These are phyloP conservation scores for Volvariella volvacea DNA, from an alignment of 1,284 basidiomycete genomes.

Conservation along the genomic window DNA sequence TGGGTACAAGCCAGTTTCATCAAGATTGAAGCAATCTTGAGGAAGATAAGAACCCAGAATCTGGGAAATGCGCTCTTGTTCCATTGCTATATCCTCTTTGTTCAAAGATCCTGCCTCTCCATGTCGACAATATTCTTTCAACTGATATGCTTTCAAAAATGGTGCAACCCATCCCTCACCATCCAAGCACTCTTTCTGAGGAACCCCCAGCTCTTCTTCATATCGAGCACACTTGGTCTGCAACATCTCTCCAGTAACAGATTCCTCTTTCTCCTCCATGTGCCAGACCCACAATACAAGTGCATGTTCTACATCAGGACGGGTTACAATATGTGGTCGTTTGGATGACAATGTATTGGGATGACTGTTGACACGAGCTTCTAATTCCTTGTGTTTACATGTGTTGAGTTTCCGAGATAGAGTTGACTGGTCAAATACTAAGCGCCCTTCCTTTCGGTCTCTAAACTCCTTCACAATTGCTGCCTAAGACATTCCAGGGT, in stretches of 20 bases:
- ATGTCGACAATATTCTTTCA: constrained; percentile 22
- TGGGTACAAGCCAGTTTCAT: constrained; percentile 2
- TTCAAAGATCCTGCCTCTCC: constrained; percentile 25
- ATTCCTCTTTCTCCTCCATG: constrained; percentile 15
- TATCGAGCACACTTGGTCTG: constrained; percentile 18
- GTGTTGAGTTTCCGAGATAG: constrained; percentile 13
- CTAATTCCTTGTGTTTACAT: constrained; percentile 10
- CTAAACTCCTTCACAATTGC: constrained; percentile 19
- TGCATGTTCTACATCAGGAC: constrained; percentile 18
- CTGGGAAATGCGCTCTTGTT: constrained; percentile 3
- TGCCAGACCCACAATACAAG: constrained; percentile 19
- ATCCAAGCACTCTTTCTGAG: constrained; percentile 16
- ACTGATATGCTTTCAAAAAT: constrained; percentile 22
- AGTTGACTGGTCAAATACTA: constrained; percentile 17
- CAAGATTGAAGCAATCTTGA: constrained; percentile 1
- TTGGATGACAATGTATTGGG: constrained; percentile 18
- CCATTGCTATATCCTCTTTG: constrained; percentile 13
- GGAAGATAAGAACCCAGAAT: not conserved
- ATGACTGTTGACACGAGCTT: constrained; percentile 10
- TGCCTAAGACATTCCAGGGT: constrained; percentile 16
- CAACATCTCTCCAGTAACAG: constrained; percentile 22
- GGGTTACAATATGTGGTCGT: constrained; percentile 16
- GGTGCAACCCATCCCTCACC: constrained; percentile 21
- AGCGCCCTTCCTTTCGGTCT: constrained; percentile 9
- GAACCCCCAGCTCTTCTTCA: constrained; percentile 21